Conservation (phyloP, 2,329 filamentous ascomycete species). For the Ceratocystis lukuohia region DNA sequence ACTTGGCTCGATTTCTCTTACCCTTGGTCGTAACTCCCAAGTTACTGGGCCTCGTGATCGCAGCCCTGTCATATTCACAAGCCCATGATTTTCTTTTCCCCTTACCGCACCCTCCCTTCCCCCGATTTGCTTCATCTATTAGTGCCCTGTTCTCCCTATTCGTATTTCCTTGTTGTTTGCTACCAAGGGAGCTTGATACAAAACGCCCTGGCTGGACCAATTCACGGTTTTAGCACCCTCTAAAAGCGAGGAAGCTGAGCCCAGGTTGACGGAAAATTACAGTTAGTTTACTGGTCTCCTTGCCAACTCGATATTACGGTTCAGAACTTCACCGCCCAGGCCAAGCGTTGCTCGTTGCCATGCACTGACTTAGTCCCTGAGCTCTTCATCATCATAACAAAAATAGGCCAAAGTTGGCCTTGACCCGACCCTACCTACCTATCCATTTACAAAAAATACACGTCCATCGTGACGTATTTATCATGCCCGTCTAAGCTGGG, state of each 20-base stretch:
- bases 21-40: background rate
- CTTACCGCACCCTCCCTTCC: background rate
- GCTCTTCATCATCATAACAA: background rate
- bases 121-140: background rate
- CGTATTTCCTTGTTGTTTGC: background rate
- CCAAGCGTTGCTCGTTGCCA: background rate
- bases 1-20: background rate
- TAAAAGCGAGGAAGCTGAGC: background rate
- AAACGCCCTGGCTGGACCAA: background rate
- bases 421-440: background rate
- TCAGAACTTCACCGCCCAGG: background rate
- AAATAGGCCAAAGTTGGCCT: background rate
- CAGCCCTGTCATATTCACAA: background rate
- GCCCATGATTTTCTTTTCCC: background rate
- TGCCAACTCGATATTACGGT: background rate
- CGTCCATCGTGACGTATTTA: constrained; percentile 5
- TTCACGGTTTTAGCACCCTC: background rate
- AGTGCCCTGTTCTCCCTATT: background rate
- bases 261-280: background rate
- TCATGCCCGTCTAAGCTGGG: background rate
- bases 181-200: background rate
- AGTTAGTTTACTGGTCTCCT: background rate
- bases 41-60: background rate
- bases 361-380: background rate
- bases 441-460: background rate